Base-by-base conservation (phyloP, 2,329 filamentous ascomycete species). In the Alternaria sp. region DNA sequence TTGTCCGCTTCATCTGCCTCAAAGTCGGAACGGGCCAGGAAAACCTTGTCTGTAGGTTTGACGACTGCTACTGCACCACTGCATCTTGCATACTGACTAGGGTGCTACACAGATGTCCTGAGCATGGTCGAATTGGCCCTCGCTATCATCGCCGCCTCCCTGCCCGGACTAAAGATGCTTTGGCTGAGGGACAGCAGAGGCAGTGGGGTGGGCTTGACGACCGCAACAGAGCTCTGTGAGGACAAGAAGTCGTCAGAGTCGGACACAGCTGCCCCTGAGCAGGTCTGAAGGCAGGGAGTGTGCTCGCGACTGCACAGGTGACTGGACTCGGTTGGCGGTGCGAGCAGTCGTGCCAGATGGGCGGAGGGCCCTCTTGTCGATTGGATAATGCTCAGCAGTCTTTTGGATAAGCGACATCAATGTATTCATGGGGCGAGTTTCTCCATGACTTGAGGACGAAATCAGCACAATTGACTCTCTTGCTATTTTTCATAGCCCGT, bases 1-100 rank as follows among this genome's bases (percentile, higher is more conserved):
- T 51, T 26, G 22, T 51, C 14, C 34, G 48, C 34, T 51, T 51
- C 16, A 51, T 51, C 34, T 51, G 34, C 34, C 48, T 51, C 4
- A 51, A 51, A 26, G 22, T 51, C 24, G 20, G 22, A 20, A 51
- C 48, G 16, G 34, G 48, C 12, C 34, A 51, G 22, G 48, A 51
- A 24, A 51, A 51, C 16, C 48, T 51, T 26, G 34, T 51, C 16
- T 51, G 48, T 39, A 51, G 20, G 34, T 51, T 18, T 16, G 5
- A 24, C 4, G 6, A n/a, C 34, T n/a, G 12, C 20, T 41, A 18
- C 20, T 38, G 11, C 9, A 51, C 12, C 5, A 16, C 20, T 39
- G 12, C 14, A 22, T 14, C 18, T 8, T 12, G 47, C 20, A 7
- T 49, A 16, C 47, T 49, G 20, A 38, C 30, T 11, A 7, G 6